Conservation (phyloP, 495 filamentous ascomycete genomes). For the Aspergillus bridgeri region DNA sequence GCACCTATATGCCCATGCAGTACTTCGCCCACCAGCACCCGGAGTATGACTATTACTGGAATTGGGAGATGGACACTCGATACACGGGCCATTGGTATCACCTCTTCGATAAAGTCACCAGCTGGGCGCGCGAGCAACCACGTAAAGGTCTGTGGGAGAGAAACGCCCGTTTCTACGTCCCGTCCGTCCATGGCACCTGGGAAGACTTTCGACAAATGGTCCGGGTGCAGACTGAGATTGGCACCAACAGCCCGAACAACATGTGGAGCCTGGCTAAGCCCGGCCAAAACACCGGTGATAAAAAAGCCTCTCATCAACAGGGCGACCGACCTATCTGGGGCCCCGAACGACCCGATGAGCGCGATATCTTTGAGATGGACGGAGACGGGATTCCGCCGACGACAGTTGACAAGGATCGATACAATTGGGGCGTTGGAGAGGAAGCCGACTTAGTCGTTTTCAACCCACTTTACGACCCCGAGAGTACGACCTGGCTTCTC, state of each 20-base stretch:
- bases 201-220: slow-evolving; percentile 91
- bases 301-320: slow-evolving; percentile 44
- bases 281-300: slow-evolving; percentile 33
- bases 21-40: slow-evolving; percentile 86
- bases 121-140: slow-evolving; percentile 79
- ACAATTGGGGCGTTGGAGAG: slow-evolving; percentile 86
- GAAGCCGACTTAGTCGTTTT: slow-evolving; percentile 92
- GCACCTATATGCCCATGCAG: slow-evolving; percentile 89
- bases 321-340: slow-evolving; percentile 82
- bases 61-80: slow-evolving; percentile 97
- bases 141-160: slow-evolving; percentile 93
- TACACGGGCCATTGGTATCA: slow-evolving; percentile 98
- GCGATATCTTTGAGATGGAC: slow-evolving; percentile 66
- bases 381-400: slow-evolving; percentile 68
- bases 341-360: slow-evolving; percentile 63
- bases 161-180: slow-evolving; percentile 87
- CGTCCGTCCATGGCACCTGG: slow-evolving; percentile 82
- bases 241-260: slow-evolving; percentile 68
- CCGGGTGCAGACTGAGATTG: slow-evolving; percentile 82
- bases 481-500: slow-evolving; percentile 83
- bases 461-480: slow-evolving; percentile 90
- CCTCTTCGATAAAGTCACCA: slow-evolving; percentile 68
- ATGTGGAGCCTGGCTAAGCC: slow-evolving; percentile 56
- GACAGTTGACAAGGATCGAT: slow-evolving; percentile 71
- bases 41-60: slow-evolving; percentile 95